Evolutionary conservation across 2,329 filamentous ascomycete genomes (phyloP).

Genomic region (Arachnomyces sp.): DNA sequence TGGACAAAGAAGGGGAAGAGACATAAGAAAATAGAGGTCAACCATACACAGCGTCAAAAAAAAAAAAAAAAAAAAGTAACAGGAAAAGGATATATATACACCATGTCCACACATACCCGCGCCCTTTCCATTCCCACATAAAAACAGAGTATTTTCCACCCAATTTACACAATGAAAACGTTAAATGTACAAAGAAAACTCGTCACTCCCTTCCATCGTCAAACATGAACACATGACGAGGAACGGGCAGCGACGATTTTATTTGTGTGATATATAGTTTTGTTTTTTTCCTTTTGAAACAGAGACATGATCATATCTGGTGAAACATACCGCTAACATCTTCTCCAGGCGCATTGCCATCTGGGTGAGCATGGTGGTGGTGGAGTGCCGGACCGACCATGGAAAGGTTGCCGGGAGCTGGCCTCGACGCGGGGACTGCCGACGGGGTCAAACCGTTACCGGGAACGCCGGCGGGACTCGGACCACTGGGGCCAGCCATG

Average conservation of each 20-base stretch:
- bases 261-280: slow-evolving; percentile 5
- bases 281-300: not conserved
- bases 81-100: slow-evolving; percentile 20
- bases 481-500: slow-evolving; percentile 58
- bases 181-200: slow-evolving; percentile 3
- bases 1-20: slow-evolving; percentile 8
- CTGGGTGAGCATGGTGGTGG: slow-evolving; percentile 66
- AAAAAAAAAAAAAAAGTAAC: slow-evolving; percentile 17
- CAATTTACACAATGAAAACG: not conserved
- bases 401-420: slow-evolving; percentile 50
- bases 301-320: slow-evolving; percentile 62
- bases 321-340: slow-evolving; percentile 97
- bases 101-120: slow-evolving; percentile 25
- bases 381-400: slow-evolving; percentile 63
- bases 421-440: slow-evolving; percentile 17
- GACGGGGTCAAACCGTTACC: slow-evolving; percentile 51
- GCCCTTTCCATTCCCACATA: slow-evolving; percentile 19
- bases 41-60: slow-evolving; percentile 13
- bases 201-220: not conserved
- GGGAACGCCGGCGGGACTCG: slow-evolving; percentile 58
- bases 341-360: slow-evolving; percentile 59
- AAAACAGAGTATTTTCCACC: not conserved
- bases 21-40: slow-evolving; percentile 12
- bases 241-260: not conserved
- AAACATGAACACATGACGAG: slow-evolving; percentile 1